Evolutionary conservation across 1,284 basidiomycete species (phyloP).

Genomic region (Irpex rosettiformis): DNA sequence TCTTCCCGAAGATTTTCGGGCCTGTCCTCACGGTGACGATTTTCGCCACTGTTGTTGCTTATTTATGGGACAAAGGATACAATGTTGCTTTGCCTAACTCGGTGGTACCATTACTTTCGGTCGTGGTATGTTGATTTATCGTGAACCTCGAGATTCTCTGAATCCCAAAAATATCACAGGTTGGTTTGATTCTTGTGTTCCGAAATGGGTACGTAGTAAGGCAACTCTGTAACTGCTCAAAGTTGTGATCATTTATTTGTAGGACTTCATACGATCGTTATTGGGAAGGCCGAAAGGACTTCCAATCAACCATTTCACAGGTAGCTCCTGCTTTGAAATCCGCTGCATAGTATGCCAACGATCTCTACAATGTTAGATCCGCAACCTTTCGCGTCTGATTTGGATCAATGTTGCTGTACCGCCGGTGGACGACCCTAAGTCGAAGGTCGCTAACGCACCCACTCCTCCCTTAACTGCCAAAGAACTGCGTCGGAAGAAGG

Average conservation of each 20-base stretch:
- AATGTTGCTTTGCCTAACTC: slow-evolving; percentile 63
- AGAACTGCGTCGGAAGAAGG: slow-evolving; percentile 69
- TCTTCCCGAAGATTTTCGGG: slow-evolving; percentile 64
- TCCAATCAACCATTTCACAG: slow-evolving; percentile 60
- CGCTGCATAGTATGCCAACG: background rate
- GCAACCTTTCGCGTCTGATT: slow-evolving; percentile 62
- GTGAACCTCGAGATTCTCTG: slow-evolving; percentile 11
- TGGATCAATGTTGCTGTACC: slow-evolving; percentile 80
- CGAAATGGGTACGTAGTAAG: slow-evolving; percentile 30
- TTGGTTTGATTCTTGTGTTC: slow-evolving; percentile 76
- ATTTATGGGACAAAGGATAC: slow-evolving; percentile 51
- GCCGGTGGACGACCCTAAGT: slow-evolving; percentile 47
- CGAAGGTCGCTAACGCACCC: slow-evolving; percentile 37
- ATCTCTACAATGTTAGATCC: slow-evolving; percentile 35
- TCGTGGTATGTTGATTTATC: slow-evolving; percentile 67
- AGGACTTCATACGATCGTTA: slow-evolving; percentile 81
- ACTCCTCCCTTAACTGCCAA: slow-evolving; percentile 42
- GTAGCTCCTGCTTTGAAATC: slow-evolving; percentile 33
- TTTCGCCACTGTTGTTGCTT: slow-evolving; percentile 63
- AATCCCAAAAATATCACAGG: slow-evolving; percentile 34
- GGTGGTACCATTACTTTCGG: slow-evolving; percentile 81
- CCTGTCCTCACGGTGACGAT: slow-evolving; percentile 82
- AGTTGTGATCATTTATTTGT: background rate
- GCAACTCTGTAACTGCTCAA: background rate
- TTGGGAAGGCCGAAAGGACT: slow-evolving; percentile 85